These are phyloP conservation scores for Nemophila menziesii DNA, from an alignment of 257 asterid species.

Conservation along the genomic window DNA sequence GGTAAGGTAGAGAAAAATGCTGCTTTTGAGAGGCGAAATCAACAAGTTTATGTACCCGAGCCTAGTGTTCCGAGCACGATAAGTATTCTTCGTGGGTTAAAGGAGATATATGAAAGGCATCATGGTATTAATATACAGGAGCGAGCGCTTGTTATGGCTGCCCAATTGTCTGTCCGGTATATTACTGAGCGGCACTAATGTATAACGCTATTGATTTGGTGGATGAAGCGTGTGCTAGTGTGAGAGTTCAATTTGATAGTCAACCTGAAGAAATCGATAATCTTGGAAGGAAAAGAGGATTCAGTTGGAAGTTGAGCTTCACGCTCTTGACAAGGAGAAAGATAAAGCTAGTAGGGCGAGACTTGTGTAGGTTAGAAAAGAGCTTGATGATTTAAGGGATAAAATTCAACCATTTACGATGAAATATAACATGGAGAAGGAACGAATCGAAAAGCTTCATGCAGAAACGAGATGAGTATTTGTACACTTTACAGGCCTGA, in stretches of 20 bases:
- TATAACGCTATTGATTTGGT: slow-evolving; percentile 30
- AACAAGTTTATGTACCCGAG: no score
- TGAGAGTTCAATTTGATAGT: slow-evolving; percentile 26
- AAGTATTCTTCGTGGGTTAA: slow-evolving; percentile 59
- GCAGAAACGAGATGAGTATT: slow-evolving; percentile 59
- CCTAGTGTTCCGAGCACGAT: no score
- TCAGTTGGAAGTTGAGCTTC: slow-evolving; percentile 21
- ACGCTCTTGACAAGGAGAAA: slow-evolving; percentile 31
- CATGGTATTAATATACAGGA: slow-evolving; percentile 72
- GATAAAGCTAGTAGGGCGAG: slow-evolving; percentile 34
- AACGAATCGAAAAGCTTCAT: slow-evolving; percentile 75
- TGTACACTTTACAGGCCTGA: slow-evolving; percentile 75
- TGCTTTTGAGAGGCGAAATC: no score
- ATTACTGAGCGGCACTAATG: slow-evolving; percentile 25
- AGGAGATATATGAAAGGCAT: slow-evolving; percentile 71
- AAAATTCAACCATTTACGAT: slow-evolving; percentile 75
- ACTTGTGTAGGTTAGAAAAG: slow-evolving; percentile 50
- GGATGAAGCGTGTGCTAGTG: slow-evolving; percentile 32
- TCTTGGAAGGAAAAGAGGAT: slow-evolving; percentile 25
- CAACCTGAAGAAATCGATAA: slow-evolving; percentile 30
- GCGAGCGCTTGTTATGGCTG: slow-evolving; percentile 56
- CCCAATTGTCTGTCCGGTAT: slow-evolving; percentile 1
- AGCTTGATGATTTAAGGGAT: slow-evolving; percentile 85
- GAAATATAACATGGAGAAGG: slow-evolving; percentile 79
- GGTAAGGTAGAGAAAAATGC: no score